phyloP scores from a whole-genome alignment of 2,329 filamentous ascomycete genomes.

The Tolypocladium tropicale region DNA sequence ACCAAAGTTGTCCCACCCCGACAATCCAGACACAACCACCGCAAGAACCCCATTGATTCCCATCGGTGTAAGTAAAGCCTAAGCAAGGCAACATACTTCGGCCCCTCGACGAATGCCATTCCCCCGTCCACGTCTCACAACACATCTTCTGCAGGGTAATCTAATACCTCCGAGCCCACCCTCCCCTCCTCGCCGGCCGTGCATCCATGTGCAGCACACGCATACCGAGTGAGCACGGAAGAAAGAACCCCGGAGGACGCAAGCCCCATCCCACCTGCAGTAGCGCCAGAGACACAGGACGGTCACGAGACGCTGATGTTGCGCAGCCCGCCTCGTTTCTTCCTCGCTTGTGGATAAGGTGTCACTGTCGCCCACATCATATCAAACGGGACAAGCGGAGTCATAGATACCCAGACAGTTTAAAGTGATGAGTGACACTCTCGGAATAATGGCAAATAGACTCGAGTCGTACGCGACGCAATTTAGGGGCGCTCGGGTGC shows the following conservation, averaged over 20 bases:
- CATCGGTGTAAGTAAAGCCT: too few species aligned
- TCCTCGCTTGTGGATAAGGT: background rate
- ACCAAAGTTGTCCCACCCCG: too few species aligned
- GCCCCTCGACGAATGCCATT: background rate
- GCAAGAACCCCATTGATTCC: background rate
- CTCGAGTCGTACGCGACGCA: background rate
- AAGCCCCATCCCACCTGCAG: background rate
- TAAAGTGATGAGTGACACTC: background rate
- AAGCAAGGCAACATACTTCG: too few species aligned
- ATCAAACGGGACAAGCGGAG: background rate
- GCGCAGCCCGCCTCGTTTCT: background rate
- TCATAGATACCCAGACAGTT: too few species aligned
- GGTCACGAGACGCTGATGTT: background rate
- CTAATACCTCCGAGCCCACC: background rate
- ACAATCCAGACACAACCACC: too few species aligned
- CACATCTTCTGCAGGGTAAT: background rate
- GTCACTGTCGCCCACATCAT: background rate
- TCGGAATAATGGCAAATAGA: background rate
- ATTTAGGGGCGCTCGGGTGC: background rate
- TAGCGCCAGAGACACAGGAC: background rate
- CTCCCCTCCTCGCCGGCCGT: background rate
- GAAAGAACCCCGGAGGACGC: background rate
- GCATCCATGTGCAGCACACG: background rate
- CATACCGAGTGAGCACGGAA: background rate
- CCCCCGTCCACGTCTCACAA: background rate